Base-by-base conservation (phyloP, 2,329 filamentous ascomycete genomes). In the Calonectria honghensis region DNA sequence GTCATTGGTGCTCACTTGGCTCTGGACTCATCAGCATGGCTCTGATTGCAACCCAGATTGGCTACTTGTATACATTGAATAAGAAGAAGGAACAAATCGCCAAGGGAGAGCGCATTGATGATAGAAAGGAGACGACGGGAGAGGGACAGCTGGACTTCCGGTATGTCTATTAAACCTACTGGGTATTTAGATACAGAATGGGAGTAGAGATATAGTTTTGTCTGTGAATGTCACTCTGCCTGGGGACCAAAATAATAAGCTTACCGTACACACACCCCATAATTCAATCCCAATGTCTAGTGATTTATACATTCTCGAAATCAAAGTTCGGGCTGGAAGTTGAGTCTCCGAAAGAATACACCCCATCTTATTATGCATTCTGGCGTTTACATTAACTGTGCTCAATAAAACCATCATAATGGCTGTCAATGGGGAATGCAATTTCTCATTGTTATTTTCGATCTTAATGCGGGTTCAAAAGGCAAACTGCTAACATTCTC, bases 1-100 rank as follows among this genome's bases (percentile, higher is more conserved):
- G 84, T 0, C 78, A 80, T 32, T 32, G 48, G 31, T 80, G 79
- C 57, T 82, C 80, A 0, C 73, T 84, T 1, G 83, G 24, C 27
- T 64, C 59, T 45, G 39, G 24, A 5, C 29, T 64, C 16, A 64
- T 64, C 16, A 31, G 37, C 59, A 64, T 64, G 14, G 59, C 20
- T 20, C 59, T 64, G 3, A 64, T 48, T 14, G 14, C 59, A 4
- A 31, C 24, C 2, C 59, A 64, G 37, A 64, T 64, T 2, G 14
- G 9, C 7, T 64, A 64, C 11, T n/a, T 64, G 7, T 45, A 45
- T 18, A 20, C 41, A 1, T 48, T 45, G 27, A 64, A 64, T 24
- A 27, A 31, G 14, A 64, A 41, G 37, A 64, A 64, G 16, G 59
- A 64, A 1, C 59, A 64, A 27, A 64, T 64, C 27, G 37, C 13